phyloP scores from a whole-genome alignment of 2,329 filamentous ascomycete genomes.

The Aureobasidium uvarum region DNA sequence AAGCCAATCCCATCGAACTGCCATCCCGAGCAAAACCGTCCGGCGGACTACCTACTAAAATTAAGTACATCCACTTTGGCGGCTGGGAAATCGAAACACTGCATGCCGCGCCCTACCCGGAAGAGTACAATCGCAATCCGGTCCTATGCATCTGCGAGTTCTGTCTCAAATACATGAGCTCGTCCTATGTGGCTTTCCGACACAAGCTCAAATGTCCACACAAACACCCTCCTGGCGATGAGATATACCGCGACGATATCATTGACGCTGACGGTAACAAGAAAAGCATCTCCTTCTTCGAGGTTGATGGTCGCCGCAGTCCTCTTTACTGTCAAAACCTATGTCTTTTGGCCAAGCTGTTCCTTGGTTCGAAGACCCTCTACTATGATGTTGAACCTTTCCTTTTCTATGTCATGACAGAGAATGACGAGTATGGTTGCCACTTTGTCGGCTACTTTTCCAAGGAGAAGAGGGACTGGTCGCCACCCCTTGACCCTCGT shows the following conservation, averaged over 20 bases:
- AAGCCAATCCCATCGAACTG: conserved; percentile 55
- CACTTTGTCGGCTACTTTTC: conserved; percentile 99
- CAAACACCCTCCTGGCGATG: conserved; percentile 94
- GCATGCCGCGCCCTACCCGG: conserved; percentile 97
- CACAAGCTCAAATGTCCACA: conserved; percentile 94
- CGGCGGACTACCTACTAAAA: conserved; percentile 92
- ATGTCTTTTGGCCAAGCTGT: conserved; percentile 91
- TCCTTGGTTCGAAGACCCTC: conserved; percentile 96
- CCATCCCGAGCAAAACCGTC: conserved; percentile 61
- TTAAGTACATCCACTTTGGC: conserved; percentile 98
- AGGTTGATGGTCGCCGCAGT: conserved; percentile 95
- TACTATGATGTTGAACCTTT: conserved; percentile 99
- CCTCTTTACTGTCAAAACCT: conserved; percentile 99
- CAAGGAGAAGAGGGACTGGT: conserved; percentile 76
- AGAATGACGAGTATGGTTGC: conserved; percentile 86
- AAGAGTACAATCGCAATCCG: conserved; percentile 95
- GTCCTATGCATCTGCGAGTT: conserved; percentile 99
- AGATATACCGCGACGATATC: conserved; percentile 90
- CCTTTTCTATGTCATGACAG: conserved; percentile 94
- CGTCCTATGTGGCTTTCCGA: conserved; percentile 95
- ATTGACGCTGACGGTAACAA: conserved; percentile 49
- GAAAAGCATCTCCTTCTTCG: conserved; percentile 71
- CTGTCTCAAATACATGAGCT: conserved; percentile 99
- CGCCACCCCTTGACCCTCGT: conserved; percentile 62
- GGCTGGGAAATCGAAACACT: conserved; percentile 98